Percentiles rank a stretch among this genome's conserved stretches.
These are phyloP conservation scores for Naganishia vaughanmartiniae DNA, from an alignment of 768 basidiomycete species.

Conservation along the genomic window DNA sequence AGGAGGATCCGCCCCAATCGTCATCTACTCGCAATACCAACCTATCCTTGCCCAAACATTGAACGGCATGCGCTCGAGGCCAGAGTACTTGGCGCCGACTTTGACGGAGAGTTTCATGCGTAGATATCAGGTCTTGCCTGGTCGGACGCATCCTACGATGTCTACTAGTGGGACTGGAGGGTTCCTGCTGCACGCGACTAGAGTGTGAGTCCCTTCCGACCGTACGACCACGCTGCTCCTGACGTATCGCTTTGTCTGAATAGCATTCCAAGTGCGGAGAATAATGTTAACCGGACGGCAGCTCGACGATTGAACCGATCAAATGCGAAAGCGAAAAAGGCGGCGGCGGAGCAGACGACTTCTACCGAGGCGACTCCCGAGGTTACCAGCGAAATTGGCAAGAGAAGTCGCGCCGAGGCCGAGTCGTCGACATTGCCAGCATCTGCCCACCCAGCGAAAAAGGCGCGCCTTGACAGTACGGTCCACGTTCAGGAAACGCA, in stretches of 20 bases:
- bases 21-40: constrained; percentile 77
- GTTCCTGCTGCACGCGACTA: constrained; percentile 77
- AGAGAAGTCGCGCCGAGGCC: neutral
- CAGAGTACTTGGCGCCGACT: constrained; percentile 70
- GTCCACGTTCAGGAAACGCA: neutral
- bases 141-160: constrained; percentile 94
- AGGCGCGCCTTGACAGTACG: constrained; percentile 12
- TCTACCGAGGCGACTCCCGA: constrained; percentile 7
- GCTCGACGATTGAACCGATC: constrained; percentile 4
- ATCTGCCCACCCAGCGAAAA: constrained; percentile 2
- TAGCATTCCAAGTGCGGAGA: constrained; percentile 20
- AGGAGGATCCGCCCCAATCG: constrained; percentile 78
- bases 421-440: neutral
- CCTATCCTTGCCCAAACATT: constrained; percentile 81
- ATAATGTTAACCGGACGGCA: constrained; percentile 1
- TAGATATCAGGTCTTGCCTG: constrained; percentile 91
- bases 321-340: constrained; percentile 16
- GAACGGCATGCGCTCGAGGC: constrained; percentile 63
- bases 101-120: constrained; percentile 84
- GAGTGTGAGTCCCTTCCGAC: constrained; percentile 58
- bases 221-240: neutral
- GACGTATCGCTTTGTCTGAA: too few species aligned
- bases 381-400: neutral
- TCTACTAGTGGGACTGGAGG: constrained; percentile 83
- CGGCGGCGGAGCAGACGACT: constrained; percentile 2